Percentiles rank a stretch among this genome's conserved stretches.
Conservation (phyloP, 1,139 yeast species). For the Wickerhamomyces sp. region DNA sequence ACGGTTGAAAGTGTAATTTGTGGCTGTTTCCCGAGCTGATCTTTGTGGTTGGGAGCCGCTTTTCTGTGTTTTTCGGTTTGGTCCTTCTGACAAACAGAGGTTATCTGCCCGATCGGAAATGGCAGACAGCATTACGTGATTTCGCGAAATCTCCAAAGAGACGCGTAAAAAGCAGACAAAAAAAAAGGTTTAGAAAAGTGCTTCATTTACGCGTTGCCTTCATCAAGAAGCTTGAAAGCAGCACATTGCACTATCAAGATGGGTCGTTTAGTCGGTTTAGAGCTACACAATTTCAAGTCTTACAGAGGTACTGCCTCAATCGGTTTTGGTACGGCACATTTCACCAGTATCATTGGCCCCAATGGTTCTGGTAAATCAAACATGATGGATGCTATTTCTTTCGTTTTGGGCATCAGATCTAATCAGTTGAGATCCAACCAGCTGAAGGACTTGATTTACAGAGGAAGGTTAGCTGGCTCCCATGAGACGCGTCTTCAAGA, state of each 20-base stretch:
- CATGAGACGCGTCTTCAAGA: slow-evolving; percentile 10
- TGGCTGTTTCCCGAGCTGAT: too few relatives aligned
- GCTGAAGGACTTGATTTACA: slow-evolving; percentile 71
- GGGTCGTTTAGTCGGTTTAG: slow-evolving; percentile 77
- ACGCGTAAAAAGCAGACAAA: too few relatives aligned
- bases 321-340: slow-evolving; percentile 78
- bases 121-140: too few relatives aligned
- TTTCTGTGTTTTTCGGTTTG: neutral
- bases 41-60: too few relatives aligned
- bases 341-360: slow-evolving; percentile 93
- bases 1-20: too few relatives aligned
- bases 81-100: neutral
- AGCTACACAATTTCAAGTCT: slow-evolving; percentile 83
- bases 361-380: slow-evolving; percentile 98
- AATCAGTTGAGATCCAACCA: slow-evolving; percentile 71
- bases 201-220: too few relatives aligned
- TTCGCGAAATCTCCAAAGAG: too few relatives aligned
- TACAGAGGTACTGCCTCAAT: slow-evolving; percentile 71
- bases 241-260: too few relatives aligned
- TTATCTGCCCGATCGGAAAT: neutral
- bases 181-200: too few relatives aligned
- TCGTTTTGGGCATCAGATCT: slow-evolving; percentile 84
- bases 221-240: too few relatives aligned
- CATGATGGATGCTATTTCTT: slow-evolving; percentile 97
- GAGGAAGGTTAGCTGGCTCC: slow-evolving; percentile 45